phyloP scores from a whole-genome alignment of 495 filamentous ascomycete genomes.

The Parmelia sp. region DNA sequence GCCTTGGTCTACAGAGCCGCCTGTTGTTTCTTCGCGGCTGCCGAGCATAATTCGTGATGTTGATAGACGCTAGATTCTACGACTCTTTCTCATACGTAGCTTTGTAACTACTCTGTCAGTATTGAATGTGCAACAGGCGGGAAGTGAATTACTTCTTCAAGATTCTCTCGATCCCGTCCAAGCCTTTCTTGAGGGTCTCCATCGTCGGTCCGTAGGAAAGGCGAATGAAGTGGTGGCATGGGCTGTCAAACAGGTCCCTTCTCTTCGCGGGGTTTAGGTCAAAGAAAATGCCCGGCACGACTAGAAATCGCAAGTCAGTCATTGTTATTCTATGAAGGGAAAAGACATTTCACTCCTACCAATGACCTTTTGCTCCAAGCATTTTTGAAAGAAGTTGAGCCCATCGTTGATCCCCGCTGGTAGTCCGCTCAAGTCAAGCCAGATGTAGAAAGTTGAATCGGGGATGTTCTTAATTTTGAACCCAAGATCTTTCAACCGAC shows the following conservation, averaged over 20 bases:
- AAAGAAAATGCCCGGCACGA: conserved; percentile 82
- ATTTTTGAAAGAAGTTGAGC: conserved; percentile 92
- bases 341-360: conserved; percentile 12
- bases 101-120: background rate
- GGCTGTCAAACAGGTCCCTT: conserved; percentile 86
- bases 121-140: background rate
- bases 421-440: conserved; percentile 60
- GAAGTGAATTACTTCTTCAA: conserved; percentile 51
- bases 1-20: background rate
- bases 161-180: conserved; percentile 85
- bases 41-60: background rate
- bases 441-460: conserved; percentile 90
- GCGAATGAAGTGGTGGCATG: conserved; percentile 92
- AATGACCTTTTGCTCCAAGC: conserved; percentile 86
- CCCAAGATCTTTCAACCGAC: conserved; percentile 71
- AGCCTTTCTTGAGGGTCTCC: conserved; percentile 75
- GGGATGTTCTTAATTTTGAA: conserved; percentile 74
- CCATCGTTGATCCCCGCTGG: conserved; percentile 80
- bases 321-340: background rate
- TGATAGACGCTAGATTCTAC: background rate
- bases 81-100: conserved; percentile 6
- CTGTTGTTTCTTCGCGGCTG: background rate
- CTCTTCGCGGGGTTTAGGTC: conserved; percentile 85
- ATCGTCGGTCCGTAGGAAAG: conserved; percentile 87
- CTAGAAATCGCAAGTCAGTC: conserved; percentile 27